Evolutionary conservation across 2,329 filamentous ascomycete species (phyloP), one percentile per base, ranked within the genome.

Genomic region (Exophiala spinifera): DNA sequence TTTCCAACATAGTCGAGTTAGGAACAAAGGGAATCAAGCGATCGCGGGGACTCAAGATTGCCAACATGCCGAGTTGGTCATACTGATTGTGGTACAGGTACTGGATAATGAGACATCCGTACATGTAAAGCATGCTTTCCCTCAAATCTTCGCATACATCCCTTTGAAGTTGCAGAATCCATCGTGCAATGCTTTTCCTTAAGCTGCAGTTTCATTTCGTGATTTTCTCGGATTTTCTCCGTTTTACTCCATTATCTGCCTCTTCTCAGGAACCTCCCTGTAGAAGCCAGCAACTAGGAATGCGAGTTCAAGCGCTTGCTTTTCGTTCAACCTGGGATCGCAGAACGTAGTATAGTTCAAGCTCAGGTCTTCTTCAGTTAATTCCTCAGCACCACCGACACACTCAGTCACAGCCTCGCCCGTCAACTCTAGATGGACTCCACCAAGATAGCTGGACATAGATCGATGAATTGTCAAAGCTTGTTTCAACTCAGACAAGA

Each of bases 391-490:
- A 17, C 94, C 94, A 53, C 94, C 91, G 0, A 95, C 82, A 66
- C 94, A 99, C 75, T 99, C 94, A 0, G 94, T 99, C 8, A 99
- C 94, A 6, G 91, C 89, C 66, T 99, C 94, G 5, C 92, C 94
- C 0, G 94, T 99, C 44, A 99, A 78, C 73, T 99, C 94, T 6
- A 99, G 80, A 73, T 99, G 94, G 66, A 97, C 88, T 48, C 94
- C 94, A 34, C 94, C 94, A 0, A 99, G 81, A 74, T 92, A 94
- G 59, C 88, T 95, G 19, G 86, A 85, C 61, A 90, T 81, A 59
- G 89, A 81, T 65, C 87, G 86, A 72, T 99, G 94, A 47, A 97
- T 91, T 60, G 82, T 79, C 47, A 97, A 79, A 1, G 91, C 91
- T 65, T 90, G 84, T 57, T 86, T 83, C 40, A 99, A 80, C 76